These are phyloP conservation scores for Papiliotrema fonsecae DNA, from an alignment of 1,284 basidiomycete genomes.

Conservation along the genomic window DNA sequence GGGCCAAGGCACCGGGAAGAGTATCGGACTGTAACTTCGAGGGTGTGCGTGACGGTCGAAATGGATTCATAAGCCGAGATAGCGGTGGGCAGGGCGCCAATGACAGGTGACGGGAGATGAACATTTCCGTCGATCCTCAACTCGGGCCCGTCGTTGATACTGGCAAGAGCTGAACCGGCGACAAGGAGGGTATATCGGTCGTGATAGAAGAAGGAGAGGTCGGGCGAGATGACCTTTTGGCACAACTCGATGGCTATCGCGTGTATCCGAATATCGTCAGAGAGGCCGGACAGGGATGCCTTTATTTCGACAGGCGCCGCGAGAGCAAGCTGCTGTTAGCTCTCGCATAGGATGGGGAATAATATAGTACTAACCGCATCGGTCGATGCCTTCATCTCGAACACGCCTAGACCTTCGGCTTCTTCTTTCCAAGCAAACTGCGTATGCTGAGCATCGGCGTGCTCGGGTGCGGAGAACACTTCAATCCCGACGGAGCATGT, in stretches of 20 bases:
- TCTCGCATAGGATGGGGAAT: neutral
- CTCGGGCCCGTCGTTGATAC: neutral
- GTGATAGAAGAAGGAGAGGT: neutral
- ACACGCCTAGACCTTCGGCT: neutral
- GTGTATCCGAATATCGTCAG: neutral
- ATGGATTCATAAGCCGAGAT: neutral
- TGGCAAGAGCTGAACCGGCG: neutral
- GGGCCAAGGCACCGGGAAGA: neutral
- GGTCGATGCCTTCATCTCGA: neutral
- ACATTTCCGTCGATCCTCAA: neutral
- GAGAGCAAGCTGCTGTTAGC: neutral
- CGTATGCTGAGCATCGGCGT: neutral
- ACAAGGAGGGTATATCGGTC: neutral
- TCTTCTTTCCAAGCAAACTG: neutral
- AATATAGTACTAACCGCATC: neutral
- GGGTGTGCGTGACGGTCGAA: neutral
- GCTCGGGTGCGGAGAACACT: neutral
- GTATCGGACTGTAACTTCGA: neutral
- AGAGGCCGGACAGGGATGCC: neutral
- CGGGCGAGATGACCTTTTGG: neutral
- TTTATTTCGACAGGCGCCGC: neutral
- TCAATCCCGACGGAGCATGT: neutral
- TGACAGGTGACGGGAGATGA: neutral
- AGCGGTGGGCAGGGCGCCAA: neutral
- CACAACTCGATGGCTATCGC: neutral